Percentiles rank a stretch among this genome's conserved stretches.
Evolutionary conservation across 2,329 filamentous ascomycete genomes (phyloP).

Genomic region (Polytolypa hystricis): DNA sequence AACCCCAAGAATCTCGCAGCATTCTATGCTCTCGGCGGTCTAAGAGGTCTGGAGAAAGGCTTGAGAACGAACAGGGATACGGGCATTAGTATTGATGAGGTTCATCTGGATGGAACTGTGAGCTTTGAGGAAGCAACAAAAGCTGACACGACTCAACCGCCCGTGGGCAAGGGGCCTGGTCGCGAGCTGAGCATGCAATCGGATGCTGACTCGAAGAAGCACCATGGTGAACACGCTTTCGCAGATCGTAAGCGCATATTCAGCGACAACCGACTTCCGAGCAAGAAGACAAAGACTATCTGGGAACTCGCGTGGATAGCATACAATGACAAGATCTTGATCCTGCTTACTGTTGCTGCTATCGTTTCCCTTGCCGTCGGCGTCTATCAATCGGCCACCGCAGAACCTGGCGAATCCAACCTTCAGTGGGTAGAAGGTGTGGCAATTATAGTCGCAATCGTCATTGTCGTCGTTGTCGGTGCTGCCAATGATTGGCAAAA

Average conservation of each 20-base stretch:
- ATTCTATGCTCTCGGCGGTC: conserved; percentile 63
- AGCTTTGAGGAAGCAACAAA: conserved; percentile 53
- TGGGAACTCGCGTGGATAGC: conserved; percentile 65
- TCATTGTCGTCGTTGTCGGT: conserved; percentile 53
- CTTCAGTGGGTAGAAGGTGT: conserved; percentile 60
- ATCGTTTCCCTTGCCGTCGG: conserved; percentile 64
- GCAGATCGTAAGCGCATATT: conserved; percentile 59
- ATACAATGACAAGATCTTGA: conserved; percentile 71
- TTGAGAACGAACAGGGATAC: conserved; percentile 52
- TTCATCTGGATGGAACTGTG: conserved; percentile 50
- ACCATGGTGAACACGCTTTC: conserved; percentile 33
- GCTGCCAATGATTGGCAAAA: conserved; percentile 58
- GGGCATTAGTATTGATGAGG: conserved; percentile 62
- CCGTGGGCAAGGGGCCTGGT: conserved; percentile 8
- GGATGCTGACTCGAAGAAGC: conserved; percentile 11
- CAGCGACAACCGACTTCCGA: conserved; percentile 56
- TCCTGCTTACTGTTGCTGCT: conserved; percentile 59
- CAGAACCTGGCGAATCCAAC: conserved; percentile 34
- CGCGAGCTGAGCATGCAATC: conserved; percentile 13
- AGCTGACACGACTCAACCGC: conserved; percentile 9
- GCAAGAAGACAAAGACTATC: conserved; percentile 58
- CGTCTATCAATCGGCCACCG: conserved; percentile 60
- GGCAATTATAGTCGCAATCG: conserved; percentile 53
- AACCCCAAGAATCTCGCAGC: conserved; percentile 69
- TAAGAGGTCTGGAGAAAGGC: conserved; percentile 62